phyloP scores from a whole-genome alignment of 768 basidiomycete genomes.

The Podaxis carcinomalis region DNA sequence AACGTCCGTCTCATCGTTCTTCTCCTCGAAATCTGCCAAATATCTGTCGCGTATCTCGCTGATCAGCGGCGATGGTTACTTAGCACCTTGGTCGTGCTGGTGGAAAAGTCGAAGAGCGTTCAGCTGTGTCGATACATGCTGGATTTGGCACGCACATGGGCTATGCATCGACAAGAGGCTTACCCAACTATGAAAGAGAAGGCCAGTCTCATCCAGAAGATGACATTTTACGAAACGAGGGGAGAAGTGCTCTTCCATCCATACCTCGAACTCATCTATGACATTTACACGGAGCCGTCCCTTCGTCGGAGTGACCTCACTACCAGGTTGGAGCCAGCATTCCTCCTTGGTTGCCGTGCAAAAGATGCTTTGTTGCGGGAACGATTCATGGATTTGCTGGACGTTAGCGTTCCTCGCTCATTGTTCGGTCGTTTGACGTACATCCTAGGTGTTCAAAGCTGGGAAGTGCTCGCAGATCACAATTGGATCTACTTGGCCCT shows the following conservation, averaged over 20 bases:
- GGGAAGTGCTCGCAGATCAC: constrained; percentile 88
- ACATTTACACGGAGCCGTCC: constrained; percentile 86
- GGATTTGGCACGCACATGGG: constrained; percentile 85
- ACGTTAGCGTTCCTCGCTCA: constrained; percentile 81
- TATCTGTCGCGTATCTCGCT: constrained; percentile 73
- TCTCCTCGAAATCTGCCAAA: constrained; percentile 85
- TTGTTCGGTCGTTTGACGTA: constrained; percentile 82
- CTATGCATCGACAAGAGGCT: constrained; percentile 77
- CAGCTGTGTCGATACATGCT: constrained; percentile 81
- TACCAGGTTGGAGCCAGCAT: constrained; percentile 86
- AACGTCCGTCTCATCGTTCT: constrained; percentile 63
- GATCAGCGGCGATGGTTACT: constrained; percentile 85
- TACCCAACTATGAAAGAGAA: constrained; percentile 97
- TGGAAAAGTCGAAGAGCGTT: constrained; percentile 84
- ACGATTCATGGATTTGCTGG: constrained; percentile 85
- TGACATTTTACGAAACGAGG: constrained; percentile 78
- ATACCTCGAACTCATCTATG: constrained; percentile 87
- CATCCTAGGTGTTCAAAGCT: constrained; percentile 88
- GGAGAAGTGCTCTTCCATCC: constrained; percentile 76
- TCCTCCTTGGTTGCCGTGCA: constrained; percentile 87
- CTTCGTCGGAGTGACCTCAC: constrained; percentile 92
- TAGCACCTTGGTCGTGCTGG: constrained; percentile 70
- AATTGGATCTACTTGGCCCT: constrained; percentile 94
- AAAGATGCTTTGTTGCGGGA: constrained; percentile 75
- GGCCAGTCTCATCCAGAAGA: constrained; percentile 81